These are phyloP conservation scores for Syzygium syzygioides DNA, from an alignment of 441 rosid species.

Conservation along the genomic window DNA sequence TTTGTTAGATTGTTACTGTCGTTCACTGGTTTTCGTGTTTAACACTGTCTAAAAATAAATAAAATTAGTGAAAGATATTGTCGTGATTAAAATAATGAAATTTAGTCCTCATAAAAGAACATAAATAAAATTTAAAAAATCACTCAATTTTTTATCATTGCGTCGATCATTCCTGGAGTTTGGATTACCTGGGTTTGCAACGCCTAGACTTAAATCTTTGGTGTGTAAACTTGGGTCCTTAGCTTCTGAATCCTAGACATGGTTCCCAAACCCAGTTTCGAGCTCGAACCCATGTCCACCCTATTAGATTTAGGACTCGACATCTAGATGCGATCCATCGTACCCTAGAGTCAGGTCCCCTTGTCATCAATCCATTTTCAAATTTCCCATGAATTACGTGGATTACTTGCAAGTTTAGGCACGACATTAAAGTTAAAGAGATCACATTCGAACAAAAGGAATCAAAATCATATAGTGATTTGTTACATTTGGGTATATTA, in stretches of 20 bases:
- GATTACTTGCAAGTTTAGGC: not conserved
- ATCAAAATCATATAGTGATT: too few species aligned
- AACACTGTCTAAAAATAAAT: not conserved
- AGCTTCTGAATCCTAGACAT: not conserved
- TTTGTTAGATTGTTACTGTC: not conserved
- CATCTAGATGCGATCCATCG: not conserved
- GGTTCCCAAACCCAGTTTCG: not conserved
- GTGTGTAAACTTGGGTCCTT: not conserved
- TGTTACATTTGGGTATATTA: too few species aligned
- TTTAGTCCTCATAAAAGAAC: not conserved
- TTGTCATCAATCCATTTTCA: not conserved
- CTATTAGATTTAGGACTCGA: not conserved
- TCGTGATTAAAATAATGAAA: not conserved
- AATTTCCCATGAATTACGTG: not conserved
- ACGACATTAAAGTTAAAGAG: not conserved
- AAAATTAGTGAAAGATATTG: not conserved
- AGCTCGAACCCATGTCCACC: not conserved
- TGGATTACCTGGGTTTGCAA: not conserved
- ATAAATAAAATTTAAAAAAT: not conserved
- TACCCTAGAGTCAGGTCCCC: not conserved
- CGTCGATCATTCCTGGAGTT: not conserved
- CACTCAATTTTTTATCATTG: not conserved
- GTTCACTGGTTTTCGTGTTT: not conserved
- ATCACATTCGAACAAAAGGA: too few species aligned
- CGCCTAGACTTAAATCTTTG: fast-evolving